Conservation (phyloP, 306 rosid genomes). For the Trifolium subterraneum region DNA sequence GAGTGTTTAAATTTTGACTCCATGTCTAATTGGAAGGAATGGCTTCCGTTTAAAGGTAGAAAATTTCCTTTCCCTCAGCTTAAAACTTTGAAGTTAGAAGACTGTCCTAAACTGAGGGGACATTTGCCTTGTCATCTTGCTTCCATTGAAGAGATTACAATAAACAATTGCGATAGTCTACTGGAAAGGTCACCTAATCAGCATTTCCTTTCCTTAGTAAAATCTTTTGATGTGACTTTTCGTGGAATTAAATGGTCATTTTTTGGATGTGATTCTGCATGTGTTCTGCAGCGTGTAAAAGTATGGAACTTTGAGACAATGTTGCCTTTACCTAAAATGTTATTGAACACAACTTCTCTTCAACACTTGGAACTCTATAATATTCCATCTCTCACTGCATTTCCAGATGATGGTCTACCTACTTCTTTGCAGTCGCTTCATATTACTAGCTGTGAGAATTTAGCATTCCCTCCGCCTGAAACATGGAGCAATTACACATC, state of each 20-base stretch:
- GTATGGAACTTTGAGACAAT: not conserved
- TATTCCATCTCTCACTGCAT: not conserved
- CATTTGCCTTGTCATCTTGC: slow-evolving; percentile 6
- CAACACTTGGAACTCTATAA: not conserved
- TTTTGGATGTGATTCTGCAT: not conserved
- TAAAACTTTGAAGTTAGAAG: not conserved
- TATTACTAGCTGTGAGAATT: not conserved
- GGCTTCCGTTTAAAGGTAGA: not conserved
- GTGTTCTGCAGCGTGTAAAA: not conserved
- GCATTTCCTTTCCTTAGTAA: not conserved
- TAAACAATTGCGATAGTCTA: not conserved
- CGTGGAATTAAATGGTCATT: not conserved
- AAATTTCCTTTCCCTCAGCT: slow-evolving; percentile 14
- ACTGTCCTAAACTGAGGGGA: slow-evolving; percentile 10
- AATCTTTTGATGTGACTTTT: not conserved
- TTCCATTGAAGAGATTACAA: not conserved
- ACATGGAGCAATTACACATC: slow-evolving; percentile 7
- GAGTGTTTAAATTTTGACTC: not conserved
- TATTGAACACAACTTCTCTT: not conserved
- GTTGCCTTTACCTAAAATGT: not conserved
- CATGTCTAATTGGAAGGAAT: slow-evolving; percentile 21
- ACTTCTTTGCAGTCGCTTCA: not conserved
- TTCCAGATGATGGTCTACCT: not conserved
- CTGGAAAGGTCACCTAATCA: not conserved
- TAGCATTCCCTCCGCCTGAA: slow-evolving; percentile 4